Conservation (phyloP, 2,329 filamentous ascomycete genomes). For the Amauroascus niger region DNA sequence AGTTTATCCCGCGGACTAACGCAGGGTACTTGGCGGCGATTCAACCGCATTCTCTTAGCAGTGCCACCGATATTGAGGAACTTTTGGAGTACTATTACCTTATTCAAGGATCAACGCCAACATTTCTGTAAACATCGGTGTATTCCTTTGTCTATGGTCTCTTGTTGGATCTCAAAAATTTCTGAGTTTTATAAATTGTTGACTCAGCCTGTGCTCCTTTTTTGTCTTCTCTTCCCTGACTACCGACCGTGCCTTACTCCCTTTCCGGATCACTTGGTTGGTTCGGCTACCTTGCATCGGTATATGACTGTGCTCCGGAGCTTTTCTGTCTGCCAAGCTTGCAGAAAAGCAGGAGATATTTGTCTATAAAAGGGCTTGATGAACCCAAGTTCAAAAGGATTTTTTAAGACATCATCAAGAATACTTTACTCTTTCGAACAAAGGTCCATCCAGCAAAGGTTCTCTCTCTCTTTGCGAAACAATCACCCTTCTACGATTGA, state of each 20-base stretch:
- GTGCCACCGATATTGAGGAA: slow-evolving; percentile 2
- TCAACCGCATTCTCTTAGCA: slow-evolving; percentile 4
- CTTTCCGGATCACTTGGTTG: background rate
- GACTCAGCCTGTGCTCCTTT: background rate
- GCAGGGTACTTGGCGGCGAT: slow-evolving; percentile 6
- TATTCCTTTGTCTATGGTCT: slow-evolving; percentile 6
- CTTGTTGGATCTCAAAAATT: slow-evolving; percentile 10
- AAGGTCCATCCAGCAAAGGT: background rate
- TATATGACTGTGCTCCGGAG: slow-evolving; percentile 3
- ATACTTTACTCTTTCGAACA: background rate
- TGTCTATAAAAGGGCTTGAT: slow-evolving; percentile 9
- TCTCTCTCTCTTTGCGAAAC: too few species aligned
- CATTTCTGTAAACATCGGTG: slow-evolving; percentile 1
- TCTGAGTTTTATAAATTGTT: slow-evolving; percentile 2
- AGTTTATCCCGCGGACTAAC: slow-evolving; percentile 10
- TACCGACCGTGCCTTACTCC: background rate
- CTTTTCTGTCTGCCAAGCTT: slow-evolving; percentile 3
- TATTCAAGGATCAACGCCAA: slow-evolving; percentile 10
- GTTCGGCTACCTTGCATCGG: background rate
- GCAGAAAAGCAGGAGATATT: background rate
- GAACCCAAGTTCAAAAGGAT: background rate
- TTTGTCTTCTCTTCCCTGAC: background rate
- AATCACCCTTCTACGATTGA: too few species aligned
- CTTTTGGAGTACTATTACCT: background rate
- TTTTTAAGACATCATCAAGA: background rate